A percentile compares a stretch with the other conserved stretches of the same genome.
phyloP scores from a whole-genome alignment of 805 yeast genomes.

The Metschnikowia picachoensis region DNA sequence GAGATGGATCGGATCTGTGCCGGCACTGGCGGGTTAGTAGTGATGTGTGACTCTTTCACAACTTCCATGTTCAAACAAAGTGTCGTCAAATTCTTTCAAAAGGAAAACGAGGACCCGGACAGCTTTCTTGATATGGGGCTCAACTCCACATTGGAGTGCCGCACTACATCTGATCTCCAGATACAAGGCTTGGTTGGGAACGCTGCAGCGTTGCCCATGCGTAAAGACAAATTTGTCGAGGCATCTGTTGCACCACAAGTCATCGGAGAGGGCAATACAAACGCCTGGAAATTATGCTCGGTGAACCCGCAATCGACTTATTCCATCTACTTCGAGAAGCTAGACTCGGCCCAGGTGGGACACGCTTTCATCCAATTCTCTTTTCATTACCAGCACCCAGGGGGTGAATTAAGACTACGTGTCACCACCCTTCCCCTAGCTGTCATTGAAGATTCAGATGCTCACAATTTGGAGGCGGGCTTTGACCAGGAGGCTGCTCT shows the following conservation, averaged over 20 bases:
- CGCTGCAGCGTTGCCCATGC: conserved; percentile 43
- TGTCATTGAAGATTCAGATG: conserved; percentile 38
- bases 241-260: conserved; percentile 29
- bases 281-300: conserved; percentile 57
- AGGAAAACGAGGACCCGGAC: conserved; percentile 23
- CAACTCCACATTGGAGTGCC: conserved; percentile 58
- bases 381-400: conserved; percentile 59
- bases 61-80: conserved; percentile 70
- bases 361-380: conserved; percentile 49
- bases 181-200: conserved; percentile 62
- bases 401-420: conserved; percentile 52
- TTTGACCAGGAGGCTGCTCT: conserved; percentile 73
- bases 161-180: conserved; percentile 46
- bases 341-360: conserved; percentile 27
- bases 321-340: conserved; percentile 53
- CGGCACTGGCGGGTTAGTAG: conserved; percentile 60
- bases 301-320: conserved; percentile 56
- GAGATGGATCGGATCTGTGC: conserved; percentile 61
- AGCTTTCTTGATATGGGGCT: conserved; percentile 49
- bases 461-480: conserved; percentile 39
- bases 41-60: conserved; percentile 61
- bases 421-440: conserved; percentile 56
- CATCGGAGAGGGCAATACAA: conserved; percentile 50
- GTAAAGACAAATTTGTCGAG: conserved; percentile 23
- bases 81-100: conserved; percentile 47